Evolutionary conservation across 2,329 filamentous ascomycete genomes (phyloP).

Genomic region (Amesomyces nigricolor): DNA sequence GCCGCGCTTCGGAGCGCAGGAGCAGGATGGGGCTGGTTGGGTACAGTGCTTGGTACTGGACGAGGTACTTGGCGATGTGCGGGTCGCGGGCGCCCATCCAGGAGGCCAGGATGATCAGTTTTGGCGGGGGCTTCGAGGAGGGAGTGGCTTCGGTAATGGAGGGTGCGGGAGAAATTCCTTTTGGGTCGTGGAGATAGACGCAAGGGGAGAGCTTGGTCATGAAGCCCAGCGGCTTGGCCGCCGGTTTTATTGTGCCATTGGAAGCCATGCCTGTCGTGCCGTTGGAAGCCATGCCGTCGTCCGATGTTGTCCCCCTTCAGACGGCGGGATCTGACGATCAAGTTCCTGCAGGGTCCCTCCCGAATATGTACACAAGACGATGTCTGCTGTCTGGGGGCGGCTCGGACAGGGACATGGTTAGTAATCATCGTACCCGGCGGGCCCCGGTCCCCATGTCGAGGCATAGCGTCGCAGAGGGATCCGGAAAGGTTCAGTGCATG

Average conservation of each 20-base stretch:
- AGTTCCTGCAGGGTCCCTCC: too few species aligned
- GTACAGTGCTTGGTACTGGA: constrained; percentile 29
- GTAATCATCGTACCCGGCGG: not conserved
- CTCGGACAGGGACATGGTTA: not conserved
- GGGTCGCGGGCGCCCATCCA: constrained; percentile 32
- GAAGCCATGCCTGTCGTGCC: constrained; percentile 27
- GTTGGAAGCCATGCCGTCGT: constrained; percentile 28
- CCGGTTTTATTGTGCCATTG: constrained; percentile 20
- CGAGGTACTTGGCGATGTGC: constrained; percentile 34
- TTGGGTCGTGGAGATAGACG: constrained; percentile 35
- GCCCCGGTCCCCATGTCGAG: too few species aligned
- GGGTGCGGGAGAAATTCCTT: constrained; percentile 2
- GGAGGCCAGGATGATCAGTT: constrained; percentile 31
- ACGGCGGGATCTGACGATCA: too few species aligned
- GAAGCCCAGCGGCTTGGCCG: constrained; percentile 29
- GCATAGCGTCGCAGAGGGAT: too few species aligned
- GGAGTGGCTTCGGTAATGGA: not conserved
- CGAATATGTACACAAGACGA: not conserved
- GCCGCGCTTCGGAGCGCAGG: constrained; percentile 25
- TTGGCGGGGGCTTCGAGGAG: constrained; percentile 16
- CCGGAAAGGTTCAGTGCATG: not conserved
- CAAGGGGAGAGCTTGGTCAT: constrained; percentile 37
- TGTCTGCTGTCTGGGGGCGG: not conserved
- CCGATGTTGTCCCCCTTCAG: not conserved
- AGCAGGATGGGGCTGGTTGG: constrained; percentile 30